Percentiles rank a stretch among this genome's conserved stretches.
These are phyloP conservation scores for Quercus tomentella DNA, from an alignment of 331 rosid species.

Conservation along the genomic window DNA sequence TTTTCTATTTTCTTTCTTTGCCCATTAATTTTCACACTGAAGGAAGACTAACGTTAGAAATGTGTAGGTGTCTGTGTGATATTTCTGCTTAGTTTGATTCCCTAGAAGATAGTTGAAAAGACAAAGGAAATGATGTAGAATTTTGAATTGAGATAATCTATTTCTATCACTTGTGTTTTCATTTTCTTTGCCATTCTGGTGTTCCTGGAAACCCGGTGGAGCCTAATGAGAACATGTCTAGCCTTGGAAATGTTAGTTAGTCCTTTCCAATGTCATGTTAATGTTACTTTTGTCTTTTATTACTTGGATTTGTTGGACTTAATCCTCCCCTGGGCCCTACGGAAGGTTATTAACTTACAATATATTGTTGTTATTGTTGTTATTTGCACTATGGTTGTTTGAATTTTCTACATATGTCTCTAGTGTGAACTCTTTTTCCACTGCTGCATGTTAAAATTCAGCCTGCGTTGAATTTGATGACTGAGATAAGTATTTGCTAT, in stretches of 20 bases:
- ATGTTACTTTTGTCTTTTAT: background rate
- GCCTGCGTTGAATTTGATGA: background rate
- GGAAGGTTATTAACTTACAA: too few relatives aligned
- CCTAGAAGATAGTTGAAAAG: background rate
- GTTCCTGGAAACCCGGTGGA: too few relatives aligned
- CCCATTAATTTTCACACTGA: too few relatives aligned
- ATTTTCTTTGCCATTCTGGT: background rate
- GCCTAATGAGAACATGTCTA: too few relatives aligned
- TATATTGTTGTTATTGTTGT: too few relatives aligned
- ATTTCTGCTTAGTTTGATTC: background rate
- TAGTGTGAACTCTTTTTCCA: background rate
- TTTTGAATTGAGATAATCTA: background rate
- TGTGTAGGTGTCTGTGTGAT: too few relatives aligned
- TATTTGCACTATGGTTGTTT: background rate
- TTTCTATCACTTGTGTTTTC: background rate
- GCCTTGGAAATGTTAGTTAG: too few relatives aligned
- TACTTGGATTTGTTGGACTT: too few relatives aligned
- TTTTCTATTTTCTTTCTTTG: too few relatives aligned
- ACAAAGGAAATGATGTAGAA: background rate
- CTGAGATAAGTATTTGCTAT: conserved; percentile 2
- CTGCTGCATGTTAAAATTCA: background rate
- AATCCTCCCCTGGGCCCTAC: too few relatives aligned
- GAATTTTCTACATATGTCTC: background rate
- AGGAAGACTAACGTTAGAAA: too few relatives aligned
- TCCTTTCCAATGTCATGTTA: background rate